phyloP scores from a whole-genome alignment of 2,329 filamentous ascomycete species.

The Neophaeococcomyces aloes region DNA sequence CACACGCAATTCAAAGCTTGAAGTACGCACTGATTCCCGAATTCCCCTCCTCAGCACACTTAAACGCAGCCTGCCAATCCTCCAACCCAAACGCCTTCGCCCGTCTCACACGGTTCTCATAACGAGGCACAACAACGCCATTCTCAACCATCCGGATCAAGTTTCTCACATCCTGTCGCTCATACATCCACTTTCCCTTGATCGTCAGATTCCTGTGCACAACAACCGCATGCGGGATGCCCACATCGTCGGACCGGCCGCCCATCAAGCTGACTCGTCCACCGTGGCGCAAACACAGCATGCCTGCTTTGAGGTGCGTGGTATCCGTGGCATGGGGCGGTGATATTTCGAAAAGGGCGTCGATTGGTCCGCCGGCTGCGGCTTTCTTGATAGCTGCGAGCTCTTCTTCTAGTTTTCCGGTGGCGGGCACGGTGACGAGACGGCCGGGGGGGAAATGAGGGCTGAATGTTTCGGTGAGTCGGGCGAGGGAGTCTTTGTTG shows the following conservation, averaged over 20 bases:
- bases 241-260: constrained; percentile 13
- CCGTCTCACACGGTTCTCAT: constrained; percentile 6
- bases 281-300: constrained; percentile 23
- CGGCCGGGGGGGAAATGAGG: constrained; percentile 15
- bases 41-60: no score
- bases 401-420: constrained; percentile 32
- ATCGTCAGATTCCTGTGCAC: constrained; percentile 15
- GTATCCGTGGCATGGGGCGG: constrained; percentile 30
- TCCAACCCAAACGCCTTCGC: constrained; percentile 1
- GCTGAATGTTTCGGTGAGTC: constrained; percentile 29
- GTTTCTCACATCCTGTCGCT: constrained; percentile 11
- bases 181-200: constrained; percentile 22
- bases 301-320: constrained; percentile 30
- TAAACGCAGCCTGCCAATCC: constrained; percentile 1
- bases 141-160: constrained; percentile 19
- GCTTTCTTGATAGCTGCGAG: constrained; percentile 26
- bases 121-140: constrained; percentile 15
- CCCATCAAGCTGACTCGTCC: constrained; percentile 20
- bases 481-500: no score
- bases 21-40: no score
- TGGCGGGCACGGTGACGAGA: constrained; percentile 33
- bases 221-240: constrained; percentile 12
- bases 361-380: constrained; percentile 24
- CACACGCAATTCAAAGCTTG: no score
- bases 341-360: constrained; percentile 41